A percentile compares a stretch with the other conserved stretches of the same genome.
These are phyloP conservation scores for Xylaria sp. DNA, from an alignment of 2,329 filamentous ascomycete genomes.

Conservation along the genomic window DNA sequence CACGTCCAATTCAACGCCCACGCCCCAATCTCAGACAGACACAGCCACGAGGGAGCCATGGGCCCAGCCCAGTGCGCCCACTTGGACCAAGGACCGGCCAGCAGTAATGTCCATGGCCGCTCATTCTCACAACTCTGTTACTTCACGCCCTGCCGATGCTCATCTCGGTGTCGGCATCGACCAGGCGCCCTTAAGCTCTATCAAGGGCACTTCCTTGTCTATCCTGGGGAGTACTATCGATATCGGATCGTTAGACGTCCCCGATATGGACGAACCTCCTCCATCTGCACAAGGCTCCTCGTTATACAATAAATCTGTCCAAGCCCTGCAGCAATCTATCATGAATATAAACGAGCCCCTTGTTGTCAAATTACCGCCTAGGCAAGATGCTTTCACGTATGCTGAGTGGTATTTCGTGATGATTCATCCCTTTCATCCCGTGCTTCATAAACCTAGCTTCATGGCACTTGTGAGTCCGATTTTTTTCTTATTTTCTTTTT, in stretches of 20 bases:
- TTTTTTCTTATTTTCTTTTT: neutral
- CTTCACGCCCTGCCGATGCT: conserved; percentile 65
- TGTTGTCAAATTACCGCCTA: conserved; percentile 70
- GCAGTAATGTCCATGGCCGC: conserved; percentile 46
- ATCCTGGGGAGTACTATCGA: conserved; percentile 85
- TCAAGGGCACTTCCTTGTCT: conserved; percentile 80
- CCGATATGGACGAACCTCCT: conserved; percentile 72
- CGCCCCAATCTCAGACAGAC: conserved; percentile 45
- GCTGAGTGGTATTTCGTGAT: conserved; percentile 81
- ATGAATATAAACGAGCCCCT: conserved; percentile 70
- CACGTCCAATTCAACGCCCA: conserved; percentile 39
- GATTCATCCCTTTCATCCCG: conserved; percentile 76
- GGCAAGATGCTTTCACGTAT: conserved; percentile 73
- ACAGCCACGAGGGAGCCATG: conserved; percentile 50
- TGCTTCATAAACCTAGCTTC: conserved; percentile 82
- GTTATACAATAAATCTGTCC: conserved; percentile 77
- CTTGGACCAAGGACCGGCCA: conserved; percentile 50
- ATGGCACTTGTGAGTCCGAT: conserved; percentile 69
- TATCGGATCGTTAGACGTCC: conserved; percentile 75
- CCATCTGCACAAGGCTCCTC: conserved; percentile 57
- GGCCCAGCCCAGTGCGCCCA: conserved; percentile 51
- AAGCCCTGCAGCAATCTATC: conserved; percentile 74
- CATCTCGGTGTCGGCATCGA: conserved; percentile 74
- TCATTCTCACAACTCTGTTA: conserved; percentile 46
- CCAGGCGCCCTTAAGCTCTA: conserved; percentile 74